A percentile compares a stretch with the other conserved stretches of the same genome.
Conservation (phyloP, 139 green algal species). For the Micractinium conductrix region DNA sequence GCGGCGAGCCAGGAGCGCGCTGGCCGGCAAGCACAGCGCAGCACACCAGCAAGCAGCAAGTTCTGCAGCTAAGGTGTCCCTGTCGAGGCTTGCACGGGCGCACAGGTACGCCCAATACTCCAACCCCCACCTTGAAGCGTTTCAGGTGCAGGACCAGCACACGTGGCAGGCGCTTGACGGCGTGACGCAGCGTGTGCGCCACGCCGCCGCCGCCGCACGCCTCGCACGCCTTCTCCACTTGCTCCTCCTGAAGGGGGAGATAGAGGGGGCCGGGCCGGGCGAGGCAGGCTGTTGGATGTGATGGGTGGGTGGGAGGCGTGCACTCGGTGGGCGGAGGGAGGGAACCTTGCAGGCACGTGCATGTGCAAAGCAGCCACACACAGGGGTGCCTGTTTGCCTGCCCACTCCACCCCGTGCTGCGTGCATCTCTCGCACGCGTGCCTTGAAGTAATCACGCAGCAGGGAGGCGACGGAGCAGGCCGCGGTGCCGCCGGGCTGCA, state of each 20-base stretch:
- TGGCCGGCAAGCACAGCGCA: too few species aligned
- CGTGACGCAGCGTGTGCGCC: constrained; percentile 53
- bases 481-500: background rate
- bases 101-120: too few species aligned
- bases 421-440: too few species aligned
- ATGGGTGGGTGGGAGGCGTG: background rate
- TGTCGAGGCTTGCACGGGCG: too few species aligned
- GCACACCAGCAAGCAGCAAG: background rate
- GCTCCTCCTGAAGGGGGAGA: constrained; percentile 55
- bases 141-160: constrained; percentile 81
- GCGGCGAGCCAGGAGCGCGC: too few species aligned
- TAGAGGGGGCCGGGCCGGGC: too few species aligned
- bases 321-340: background rate
- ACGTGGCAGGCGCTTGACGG: constrained; percentile 61
- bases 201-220: constrained; percentile 45
- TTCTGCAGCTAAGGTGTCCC: too few species aligned
- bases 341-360: too few species aligned
- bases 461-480: constrained; percentile 33
- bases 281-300: background rate
- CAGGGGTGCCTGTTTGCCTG: too few species aligned
- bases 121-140: constrained; percentile 64
- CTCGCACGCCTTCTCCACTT: constrained; percentile 71
- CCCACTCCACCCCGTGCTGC: too few species aligned
- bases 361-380: too few species aligned
- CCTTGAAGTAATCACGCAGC: constrained; percentile 55